Evolutionary conservation across 192 early-diverging fungal genomes (phyloP).

Genomic region (Umbelopsis sp.): DNA sequence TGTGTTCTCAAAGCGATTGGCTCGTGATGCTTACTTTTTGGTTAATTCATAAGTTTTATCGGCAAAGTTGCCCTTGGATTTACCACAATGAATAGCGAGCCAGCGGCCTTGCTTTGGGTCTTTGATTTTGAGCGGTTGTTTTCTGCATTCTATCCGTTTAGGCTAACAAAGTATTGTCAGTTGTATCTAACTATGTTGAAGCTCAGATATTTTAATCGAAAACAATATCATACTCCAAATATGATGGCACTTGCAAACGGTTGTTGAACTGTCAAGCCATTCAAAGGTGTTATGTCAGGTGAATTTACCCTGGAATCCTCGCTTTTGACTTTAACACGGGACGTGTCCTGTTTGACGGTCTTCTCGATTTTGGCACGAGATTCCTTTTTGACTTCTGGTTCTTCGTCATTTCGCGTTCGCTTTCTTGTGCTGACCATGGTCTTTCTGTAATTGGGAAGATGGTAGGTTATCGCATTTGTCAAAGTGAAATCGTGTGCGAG

Average conservation of each 20-base stretch:
- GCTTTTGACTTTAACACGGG: neutral
- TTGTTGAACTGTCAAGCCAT: slow-evolving; percentile 4
- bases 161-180: neutral
- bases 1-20: neutral
- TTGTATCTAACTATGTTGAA: neutral
- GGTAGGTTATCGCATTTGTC: too few relatives aligned
- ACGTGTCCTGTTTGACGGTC: neutral
- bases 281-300: neutral
- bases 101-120: neutral
- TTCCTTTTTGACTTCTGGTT: neutral
- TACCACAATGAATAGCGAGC: slow-evolving; percentile 6
- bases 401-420: neutral
- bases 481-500: too few relatives aligned
- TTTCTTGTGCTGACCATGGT: neutral
- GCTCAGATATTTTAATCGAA: neutral
- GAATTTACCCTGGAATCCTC: neutral
- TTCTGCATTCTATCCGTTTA: slow-evolving; percentile 16
- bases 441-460: neutral
- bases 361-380: neutral
- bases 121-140: neutral
- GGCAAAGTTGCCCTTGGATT: neutral
- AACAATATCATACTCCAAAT: neutral
- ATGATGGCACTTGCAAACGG: slow-evolving; percentile 2
- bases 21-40: slow-evolving; percentile 7
- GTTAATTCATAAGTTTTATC: slow-evolving; percentile 2